Conservation (phyloP, 768 basidiomycete genomes). For the Hemileccinum impolitum region DNA sequence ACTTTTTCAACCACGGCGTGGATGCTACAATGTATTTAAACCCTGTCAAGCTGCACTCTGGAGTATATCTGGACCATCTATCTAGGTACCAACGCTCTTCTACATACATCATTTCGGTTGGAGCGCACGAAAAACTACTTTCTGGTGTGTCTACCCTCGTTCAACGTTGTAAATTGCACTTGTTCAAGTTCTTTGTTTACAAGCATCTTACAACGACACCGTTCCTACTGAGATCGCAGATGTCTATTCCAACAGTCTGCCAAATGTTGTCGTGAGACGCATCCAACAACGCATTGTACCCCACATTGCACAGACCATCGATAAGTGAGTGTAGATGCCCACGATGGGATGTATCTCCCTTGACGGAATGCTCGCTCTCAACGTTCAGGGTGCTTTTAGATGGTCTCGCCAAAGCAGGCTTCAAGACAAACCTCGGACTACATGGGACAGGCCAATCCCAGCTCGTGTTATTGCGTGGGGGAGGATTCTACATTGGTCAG, state of each 20-base stretch:
- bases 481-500: conserved; percentile 42
- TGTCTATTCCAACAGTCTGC: conserved; percentile 15
- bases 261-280: conserved; percentile 9
- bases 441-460: conserved; percentile 32
- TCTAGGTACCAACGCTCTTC: conserved; percentile 26
- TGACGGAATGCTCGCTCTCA: not conserved
- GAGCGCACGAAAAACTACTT: conserved; percentile 5
- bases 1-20: conserved; percentile 29
- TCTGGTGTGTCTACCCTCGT: conserved; percentile 8
- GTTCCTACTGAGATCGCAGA: conserved; percentile 24
- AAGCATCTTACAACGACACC: conserved; percentile 17
- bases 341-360: not conserved
- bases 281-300: conserved; percentile 21
- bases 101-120: conserved; percentile 17
- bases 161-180: not conserved
- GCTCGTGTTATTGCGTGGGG: conserved; percentile 25
- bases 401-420: conserved; percentile 37
- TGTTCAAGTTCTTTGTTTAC: not conserved
- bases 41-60: not conserved
- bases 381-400: conserved; percentile 33
- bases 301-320: conserved; percentile 17
- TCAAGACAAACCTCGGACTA: conserved; percentile 35
- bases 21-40: conserved; percentile 27
- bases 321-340: conserved; percentile 17
- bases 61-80: not conserved